These are phyloP conservation scores for Polytrichum commune DNA, from an alignment of 225 moss, liverwort and hornwort genomes.

Conservation along the genomic window DNA sequence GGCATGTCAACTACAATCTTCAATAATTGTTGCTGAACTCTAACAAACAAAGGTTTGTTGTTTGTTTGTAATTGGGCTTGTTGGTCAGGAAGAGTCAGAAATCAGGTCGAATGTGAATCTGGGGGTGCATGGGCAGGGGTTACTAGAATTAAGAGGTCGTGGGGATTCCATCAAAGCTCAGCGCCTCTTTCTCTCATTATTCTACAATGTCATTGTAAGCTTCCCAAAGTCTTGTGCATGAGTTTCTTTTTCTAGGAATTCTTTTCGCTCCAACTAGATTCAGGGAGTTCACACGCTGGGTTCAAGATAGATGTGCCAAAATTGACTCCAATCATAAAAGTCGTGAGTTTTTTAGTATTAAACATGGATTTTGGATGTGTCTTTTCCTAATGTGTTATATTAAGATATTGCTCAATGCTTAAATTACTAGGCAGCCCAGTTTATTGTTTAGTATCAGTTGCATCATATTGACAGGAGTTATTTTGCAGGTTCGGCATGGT, in stretches of 20 bases:
- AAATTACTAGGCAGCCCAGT: neutral
- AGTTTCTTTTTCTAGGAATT: neutral
- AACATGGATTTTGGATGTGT: slow-evolving; percentile 3
- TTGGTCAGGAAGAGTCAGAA: slow-evolving; percentile 57
- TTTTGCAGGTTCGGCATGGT: slow-evolving; percentile 67
- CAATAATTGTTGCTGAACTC: too few species aligned
- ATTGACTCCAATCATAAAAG: too few species aligned
- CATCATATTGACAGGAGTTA: slow-evolving; percentile 8
- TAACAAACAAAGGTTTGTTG: neutral
- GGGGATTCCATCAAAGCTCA: slow-evolving; percentile 75
- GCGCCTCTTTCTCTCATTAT: slow-evolving; percentile 78
- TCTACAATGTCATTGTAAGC: slow-evolving; percentile 71
- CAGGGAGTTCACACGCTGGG: too few species aligned
- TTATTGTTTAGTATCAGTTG: neutral
- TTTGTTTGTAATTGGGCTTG: slow-evolving; percentile 3
- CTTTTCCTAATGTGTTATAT: neutral
- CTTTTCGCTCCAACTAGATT: neutral
- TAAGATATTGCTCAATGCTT: neutral
- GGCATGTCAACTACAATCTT: too few species aligned
- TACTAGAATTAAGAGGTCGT: slow-evolving; percentile 47
- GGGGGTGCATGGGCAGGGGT: slow-evolving; percentile 78
- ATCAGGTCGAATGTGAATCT: slow-evolving; percentile 83
- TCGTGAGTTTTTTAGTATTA: neutral
- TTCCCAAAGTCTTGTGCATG: neutral
- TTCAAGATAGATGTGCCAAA: too few species aligned